These are phyloP conservation scores for Coprinellus micaceus DNA, from an alignment of 768 basidiomycete genomes.

Conservation along the genomic window DNA sequence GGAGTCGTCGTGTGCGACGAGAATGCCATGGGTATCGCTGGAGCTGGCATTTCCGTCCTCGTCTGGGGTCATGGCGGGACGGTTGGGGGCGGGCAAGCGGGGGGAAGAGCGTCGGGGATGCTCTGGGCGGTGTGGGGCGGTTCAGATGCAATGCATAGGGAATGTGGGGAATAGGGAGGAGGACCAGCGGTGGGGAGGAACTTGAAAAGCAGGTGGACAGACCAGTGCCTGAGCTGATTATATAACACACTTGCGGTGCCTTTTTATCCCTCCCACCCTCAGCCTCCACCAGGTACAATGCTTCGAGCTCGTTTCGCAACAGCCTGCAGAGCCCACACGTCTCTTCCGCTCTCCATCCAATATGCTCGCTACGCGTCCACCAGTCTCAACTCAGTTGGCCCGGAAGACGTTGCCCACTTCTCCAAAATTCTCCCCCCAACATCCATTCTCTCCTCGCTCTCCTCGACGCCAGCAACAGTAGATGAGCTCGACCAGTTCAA, in stretches of 20 bases:
- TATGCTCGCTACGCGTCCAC: slow-evolving; percentile 19
- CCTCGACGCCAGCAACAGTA: slow-evolving; percentile 15
- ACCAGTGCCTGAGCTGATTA: too few relatives aligned
- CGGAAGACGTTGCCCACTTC: slow-evolving; percentile 64
- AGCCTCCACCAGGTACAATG: neutral
- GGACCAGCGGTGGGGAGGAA: slow-evolving; percentile 6
- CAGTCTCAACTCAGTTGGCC: slow-evolving; percentile 46
- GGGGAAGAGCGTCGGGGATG: neutral
- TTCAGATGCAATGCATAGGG: neutral
- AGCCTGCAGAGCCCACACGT: slow-evolving; percentile 16
- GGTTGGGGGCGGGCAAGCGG: neutral
- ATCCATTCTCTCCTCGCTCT: slow-evolving; percentile 66
- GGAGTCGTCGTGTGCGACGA: slow-evolving; percentile 29
- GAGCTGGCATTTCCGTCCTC: slow-evolving; percentile 30
- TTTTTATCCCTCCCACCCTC: neutral
- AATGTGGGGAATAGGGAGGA: neutral
- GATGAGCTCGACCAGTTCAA: slow-evolving; percentile 80
- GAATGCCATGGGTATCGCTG: slow-evolving; percentile 34
- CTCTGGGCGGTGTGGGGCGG: neutral
- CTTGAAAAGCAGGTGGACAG: neutral
- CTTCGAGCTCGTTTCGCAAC: slow-evolving; percentile 21
- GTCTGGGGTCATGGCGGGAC: slow-evolving; percentile 6
- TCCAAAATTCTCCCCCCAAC: slow-evolving; percentile 57
- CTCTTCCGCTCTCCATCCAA: slow-evolving; percentile 14
- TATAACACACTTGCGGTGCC: neutral